These are phyloP conservation scores for Furcasterigmium sp. DNA, from an alignment of 2,329 filamentous ascomycete species.

Conservation along the genomic window DNA sequence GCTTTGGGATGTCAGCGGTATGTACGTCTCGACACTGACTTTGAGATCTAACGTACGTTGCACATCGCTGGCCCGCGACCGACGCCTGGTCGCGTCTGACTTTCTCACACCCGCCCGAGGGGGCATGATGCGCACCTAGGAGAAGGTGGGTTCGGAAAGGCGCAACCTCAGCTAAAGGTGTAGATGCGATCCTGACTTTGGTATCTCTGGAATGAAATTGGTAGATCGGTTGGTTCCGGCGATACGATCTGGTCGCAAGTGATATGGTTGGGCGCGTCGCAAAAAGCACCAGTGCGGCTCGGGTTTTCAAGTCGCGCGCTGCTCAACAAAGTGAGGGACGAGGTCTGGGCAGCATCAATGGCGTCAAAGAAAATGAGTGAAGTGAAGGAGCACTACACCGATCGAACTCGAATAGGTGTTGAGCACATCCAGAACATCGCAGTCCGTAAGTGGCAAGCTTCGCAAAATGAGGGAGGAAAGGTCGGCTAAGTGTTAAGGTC, in stretches of 20 bases:
- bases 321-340: no score
- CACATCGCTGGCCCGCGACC: conserved; percentile 32
- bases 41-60: conserved; percentile 30
- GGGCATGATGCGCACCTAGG: conserved; percentile 15
- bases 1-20: conserved; percentile 36
- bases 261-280: not conserved
- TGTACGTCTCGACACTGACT: not conserved
- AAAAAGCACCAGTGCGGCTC: not conserved
- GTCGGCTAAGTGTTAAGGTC: no score
- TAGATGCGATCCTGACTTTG: no score
- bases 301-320: no score
- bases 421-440: no score
- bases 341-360: no score
- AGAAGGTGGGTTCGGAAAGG: no score
- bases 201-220: not conserved
- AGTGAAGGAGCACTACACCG: no score
- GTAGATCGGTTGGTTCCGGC: not conserved
- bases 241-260: not conserved
- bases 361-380: no score
- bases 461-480: not conserved
- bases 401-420: no score
- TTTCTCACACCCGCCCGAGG: conserved; percentile 12
- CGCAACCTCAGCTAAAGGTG: not conserved
- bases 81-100: conserved; percentile 13
- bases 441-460: not conserved